phyloP scores from a whole-genome alignment of 257 asterid genomes.

The Nicotiana obtusifolia region DNA sequence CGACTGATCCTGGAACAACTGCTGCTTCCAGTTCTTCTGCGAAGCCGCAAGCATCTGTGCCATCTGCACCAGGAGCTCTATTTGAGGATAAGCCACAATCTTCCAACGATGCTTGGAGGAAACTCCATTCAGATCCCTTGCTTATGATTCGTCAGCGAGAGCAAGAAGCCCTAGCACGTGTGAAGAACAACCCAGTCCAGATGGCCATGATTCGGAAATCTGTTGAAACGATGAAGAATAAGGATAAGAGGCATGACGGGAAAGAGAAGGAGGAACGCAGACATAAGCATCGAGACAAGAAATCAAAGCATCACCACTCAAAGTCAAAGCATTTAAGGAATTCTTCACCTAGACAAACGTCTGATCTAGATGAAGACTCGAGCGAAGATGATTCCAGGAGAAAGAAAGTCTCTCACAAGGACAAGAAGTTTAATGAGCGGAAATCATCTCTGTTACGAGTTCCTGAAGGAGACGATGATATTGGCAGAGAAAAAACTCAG shows the following conservation, averaged over 20 bases:
- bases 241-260: constrained; percentile 21
- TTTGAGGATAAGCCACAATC: constrained; percentile 92
- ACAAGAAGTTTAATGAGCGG: constrained; percentile 22
- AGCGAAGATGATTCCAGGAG: constrained; percentile 28
- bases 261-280: constrained; percentile 40
- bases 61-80: constrained; percentile 62
- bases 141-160: constrained; percentile 90
- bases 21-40: constrained; percentile 35
- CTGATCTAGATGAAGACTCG: constrained; percentile 43
- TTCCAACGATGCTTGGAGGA: constrained; percentile 97
- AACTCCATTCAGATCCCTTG: constrained; percentile 91
- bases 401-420: constrained; percentile 29
- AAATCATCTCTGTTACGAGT: not conserved
- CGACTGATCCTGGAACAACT: constrained; percentile 35
- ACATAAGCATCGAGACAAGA: constrained; percentile 19
- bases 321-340: constrained; percentile 34
- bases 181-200: constrained; percentile 86
- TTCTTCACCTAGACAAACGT: constrained; percentile 43
- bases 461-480: not conserved
- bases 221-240: constrained; percentile 56
- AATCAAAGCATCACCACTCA: not conserved
- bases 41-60: constrained; percentile 43
- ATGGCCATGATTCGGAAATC: constrained; percentile 97
- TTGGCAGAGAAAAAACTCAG: constrained; percentile 6
- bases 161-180: constrained; percentile 93